Evolutionary conservation across 495 filamentous ascomycete species (phyloP).

Genomic region (Ascodesmis nigricans): DNA sequence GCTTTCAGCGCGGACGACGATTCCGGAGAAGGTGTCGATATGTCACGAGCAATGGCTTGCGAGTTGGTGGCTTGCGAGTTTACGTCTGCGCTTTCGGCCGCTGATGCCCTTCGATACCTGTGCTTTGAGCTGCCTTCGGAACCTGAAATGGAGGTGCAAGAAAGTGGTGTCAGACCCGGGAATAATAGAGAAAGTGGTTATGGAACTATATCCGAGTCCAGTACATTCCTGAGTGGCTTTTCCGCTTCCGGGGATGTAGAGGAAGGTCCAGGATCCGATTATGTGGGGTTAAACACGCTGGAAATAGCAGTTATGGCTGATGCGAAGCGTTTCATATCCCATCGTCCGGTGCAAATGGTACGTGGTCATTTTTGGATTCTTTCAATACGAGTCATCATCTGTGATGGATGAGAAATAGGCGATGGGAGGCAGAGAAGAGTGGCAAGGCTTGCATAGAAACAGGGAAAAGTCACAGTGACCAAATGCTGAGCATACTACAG

Average conservation of each 20-base stretch:
- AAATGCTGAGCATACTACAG: no score
- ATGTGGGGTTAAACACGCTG: constrained; percentile 60
- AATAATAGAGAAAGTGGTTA: not conserved
- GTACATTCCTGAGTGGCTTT: constrained; percentile 6
- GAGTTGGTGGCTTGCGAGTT: constrained; percentile 88
- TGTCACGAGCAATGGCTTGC: constrained; percentile 54
- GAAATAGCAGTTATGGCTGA: constrained; percentile 79
- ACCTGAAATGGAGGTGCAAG: not conserved
- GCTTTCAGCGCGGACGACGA: constrained; percentile 11
- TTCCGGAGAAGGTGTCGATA: constrained; percentile 10
- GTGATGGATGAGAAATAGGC: no score
- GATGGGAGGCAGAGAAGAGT: no score
- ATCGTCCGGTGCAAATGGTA: constrained; percentile 54
- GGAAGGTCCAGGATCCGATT: constrained; percentile 32
- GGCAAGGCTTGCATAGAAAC: no score
- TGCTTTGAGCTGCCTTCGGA: constrained; percentile 48
- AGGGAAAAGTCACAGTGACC: no score
- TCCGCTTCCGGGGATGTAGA: constrained; percentile 8
- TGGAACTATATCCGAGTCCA: no score
- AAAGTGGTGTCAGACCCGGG: not conserved
- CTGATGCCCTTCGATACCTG: constrained; percentile 63
- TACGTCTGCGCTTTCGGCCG: constrained; percentile 51
- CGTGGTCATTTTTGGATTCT: no score
- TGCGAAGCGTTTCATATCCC: constrained; percentile 77
- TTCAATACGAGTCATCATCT: no score